Evolutionary conservation across 225 moss, liverwort and hornwort genomes (phyloP).

Genomic region (Pseudisothecium myosuroides): DNA sequence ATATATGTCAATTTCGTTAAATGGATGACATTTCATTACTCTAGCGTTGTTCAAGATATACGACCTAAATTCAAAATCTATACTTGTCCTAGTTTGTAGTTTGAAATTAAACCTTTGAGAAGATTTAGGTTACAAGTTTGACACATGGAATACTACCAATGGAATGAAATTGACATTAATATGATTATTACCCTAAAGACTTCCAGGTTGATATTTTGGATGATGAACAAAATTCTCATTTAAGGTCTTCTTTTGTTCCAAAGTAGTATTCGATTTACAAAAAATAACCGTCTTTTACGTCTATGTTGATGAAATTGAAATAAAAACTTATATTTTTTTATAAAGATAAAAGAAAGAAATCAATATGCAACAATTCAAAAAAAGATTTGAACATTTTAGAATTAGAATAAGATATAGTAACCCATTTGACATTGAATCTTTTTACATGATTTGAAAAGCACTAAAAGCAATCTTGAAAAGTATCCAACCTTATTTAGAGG

Average conservation of each 20-base stretch:
- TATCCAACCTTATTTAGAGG: no score
- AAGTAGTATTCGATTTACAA: neutral
- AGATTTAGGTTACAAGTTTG: neutral
- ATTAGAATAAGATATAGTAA: neutral
- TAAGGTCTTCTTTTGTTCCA: neutral
- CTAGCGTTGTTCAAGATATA: fast-evolving
- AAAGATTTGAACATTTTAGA: neutral
- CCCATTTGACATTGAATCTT: neutral
- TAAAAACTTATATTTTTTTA: neutral
- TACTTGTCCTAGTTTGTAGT: neutral
- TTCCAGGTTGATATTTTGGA: fast-evolving
- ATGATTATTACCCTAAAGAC: no score
- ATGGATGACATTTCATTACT: neutral
- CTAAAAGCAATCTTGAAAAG: no score
- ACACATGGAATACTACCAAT: neutral
- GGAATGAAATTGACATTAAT: no score
- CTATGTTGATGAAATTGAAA: neutral
- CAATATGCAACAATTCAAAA: no score
- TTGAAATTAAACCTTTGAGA: neutral
- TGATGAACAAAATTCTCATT: neutral
- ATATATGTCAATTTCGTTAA: neutral
- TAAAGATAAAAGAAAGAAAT: neutral
- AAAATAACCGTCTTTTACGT: neutral
- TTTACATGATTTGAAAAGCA: no score
- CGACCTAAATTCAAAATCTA: neutral